Conservation (phyloP, 306 rosid species). For the Pyrus pyrifolia region DNA sequence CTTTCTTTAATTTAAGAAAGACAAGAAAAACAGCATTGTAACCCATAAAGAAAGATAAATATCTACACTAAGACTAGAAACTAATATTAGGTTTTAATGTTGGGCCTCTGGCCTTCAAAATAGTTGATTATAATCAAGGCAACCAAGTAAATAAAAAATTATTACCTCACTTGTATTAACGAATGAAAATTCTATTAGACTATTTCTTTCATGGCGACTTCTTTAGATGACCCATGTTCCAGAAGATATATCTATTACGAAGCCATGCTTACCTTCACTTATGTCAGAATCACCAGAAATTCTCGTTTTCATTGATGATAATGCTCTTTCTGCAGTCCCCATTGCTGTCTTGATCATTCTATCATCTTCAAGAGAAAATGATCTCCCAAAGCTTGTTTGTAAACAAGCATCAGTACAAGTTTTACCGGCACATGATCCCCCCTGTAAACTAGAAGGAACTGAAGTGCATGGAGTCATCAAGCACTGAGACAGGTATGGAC, state of each 20-base stretch:
- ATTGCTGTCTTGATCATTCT: slow-evolving; percentile 46
- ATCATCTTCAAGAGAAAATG: slow-evolving; percentile 37
- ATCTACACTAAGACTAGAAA: neutral
- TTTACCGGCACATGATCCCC: slow-evolving; percentile 34
- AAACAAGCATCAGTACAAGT: slow-evolving; percentile 25
- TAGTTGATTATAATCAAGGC: neutral
- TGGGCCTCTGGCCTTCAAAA: neutral
- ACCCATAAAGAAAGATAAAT: neutral
- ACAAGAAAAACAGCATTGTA: neutral
- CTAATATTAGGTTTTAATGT: neutral
- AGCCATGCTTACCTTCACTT: slow-evolving; percentile 47
- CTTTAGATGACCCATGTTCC: slow-evolving; percentile 7
- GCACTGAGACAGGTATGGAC: slow-evolving; percentile 44
- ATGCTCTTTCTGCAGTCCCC: slow-evolving; percentile 72
- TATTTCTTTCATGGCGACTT: neutral
- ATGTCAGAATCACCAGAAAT: slow-evolving; percentile 32
- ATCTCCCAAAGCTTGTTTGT: slow-evolving; percentile 28
- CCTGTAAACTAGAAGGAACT: slow-evolving; percentile 31
- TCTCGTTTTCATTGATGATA: slow-evolving; percentile 42
- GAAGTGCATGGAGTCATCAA: slow-evolving; percentile 25
- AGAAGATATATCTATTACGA: slow-evolving; percentile 4
- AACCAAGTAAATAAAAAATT: neutral
- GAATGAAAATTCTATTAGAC: neutral
- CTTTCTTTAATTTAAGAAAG: neutral
- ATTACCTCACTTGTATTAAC: neutral